These are phyloP conservation scores for Hymenoscyphus infarciens DNA, from an alignment of 2,329 filamentous ascomycete genomes.

Conservation along the genomic window DNA sequence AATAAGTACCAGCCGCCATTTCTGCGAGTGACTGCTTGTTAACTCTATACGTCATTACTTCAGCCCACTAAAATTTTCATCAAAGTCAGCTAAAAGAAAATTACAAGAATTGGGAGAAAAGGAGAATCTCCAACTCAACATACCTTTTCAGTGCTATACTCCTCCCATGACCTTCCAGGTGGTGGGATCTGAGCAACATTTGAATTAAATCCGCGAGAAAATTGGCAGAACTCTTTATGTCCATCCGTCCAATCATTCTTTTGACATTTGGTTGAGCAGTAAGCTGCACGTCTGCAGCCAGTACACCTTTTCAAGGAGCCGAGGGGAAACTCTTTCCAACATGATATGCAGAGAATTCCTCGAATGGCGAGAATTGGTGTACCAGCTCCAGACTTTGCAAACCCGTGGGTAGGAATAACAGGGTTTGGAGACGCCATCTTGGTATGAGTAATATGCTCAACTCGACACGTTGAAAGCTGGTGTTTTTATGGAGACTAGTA, in stretches of 20 bases:
- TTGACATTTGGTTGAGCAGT: constrained; percentile 31
- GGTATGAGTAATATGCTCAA: background rate
- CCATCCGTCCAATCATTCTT: constrained; percentile 25
- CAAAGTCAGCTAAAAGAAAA: background rate
- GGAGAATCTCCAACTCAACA: background rate
- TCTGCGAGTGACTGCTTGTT: constrained; percentile 2
- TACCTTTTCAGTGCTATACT: constrained; percentile 19
- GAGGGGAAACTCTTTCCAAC: constrained; percentile 2
- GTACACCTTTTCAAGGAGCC: constrained; percentile 14
- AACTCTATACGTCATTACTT: constrained; percentile 10
- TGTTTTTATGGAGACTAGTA: background rate
- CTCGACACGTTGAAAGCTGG: background rate
- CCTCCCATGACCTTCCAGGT: constrained; percentile 10
- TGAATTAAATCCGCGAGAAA: constrained; percentile 11
- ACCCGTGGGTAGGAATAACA: background rate
- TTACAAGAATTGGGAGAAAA: background rate
- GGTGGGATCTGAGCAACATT: background rate
- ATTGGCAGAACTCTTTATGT: constrained; percentile 18
- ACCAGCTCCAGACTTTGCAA: constrained; percentile 1
- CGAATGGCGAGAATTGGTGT: constrained; percentile 16
- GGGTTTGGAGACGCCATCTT: background rate
- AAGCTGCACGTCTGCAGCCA: constrained; percentile 17
- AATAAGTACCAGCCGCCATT: constrained; percentile 3
- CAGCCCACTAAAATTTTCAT: constrained; percentile 13
- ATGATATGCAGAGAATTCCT: constrained; percentile 15